Evolutionary conservation across 1,284 basidiomycete species (phyloP), one percentile per base, ranked within the genome.

Genomic region (Macrocystidia cucumis): DNA sequence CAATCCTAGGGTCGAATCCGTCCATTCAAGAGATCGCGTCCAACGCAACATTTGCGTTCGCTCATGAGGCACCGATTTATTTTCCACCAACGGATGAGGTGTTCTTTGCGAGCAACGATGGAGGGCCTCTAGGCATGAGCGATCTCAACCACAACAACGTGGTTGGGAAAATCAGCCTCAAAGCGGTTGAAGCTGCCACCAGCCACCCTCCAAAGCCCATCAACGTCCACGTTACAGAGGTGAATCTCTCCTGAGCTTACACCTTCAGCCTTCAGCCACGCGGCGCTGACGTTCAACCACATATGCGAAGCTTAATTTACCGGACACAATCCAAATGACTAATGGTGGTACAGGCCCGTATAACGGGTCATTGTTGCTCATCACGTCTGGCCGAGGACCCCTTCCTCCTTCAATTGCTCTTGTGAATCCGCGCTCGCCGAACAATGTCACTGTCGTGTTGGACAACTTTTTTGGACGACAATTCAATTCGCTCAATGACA

Each of bases 401-500:
- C 55, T 72, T 8, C 77, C 85, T 2, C 72, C 81, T 5, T 74
- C 72, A 2, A 52, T 89, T 16, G 76, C 69, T 0, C 63, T 79
- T 23, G 74, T 87, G 34, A 72, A 88, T 50, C 81, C 84, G 0
- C 44, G 46, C 0, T 47, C 71, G 9, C 85, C 85, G 0, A 65
- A 72, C 54, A 78, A 81, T 18, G 56, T 67, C 5, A 79, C 77
- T 13, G 69, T 81, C 27, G 48, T 83, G 11, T 50, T 84, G 37
- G 76, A 85, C 60, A 86, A 81, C 56, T 80, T 65, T 50, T 81
- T 72, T 46, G 86, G 86, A 2, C 64, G 82, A 6, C 83, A 88
- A 48, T 91, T 89, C 61, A 87, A 84, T 57, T 83, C 83, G 1
- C 57, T 88, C 35, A 88, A 90, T 52, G 87, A 91, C 50, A 61